Base-by-base conservation (phyloP, 1,139 yeast genomes). In the Kodamaea ohmeri region DNA sequence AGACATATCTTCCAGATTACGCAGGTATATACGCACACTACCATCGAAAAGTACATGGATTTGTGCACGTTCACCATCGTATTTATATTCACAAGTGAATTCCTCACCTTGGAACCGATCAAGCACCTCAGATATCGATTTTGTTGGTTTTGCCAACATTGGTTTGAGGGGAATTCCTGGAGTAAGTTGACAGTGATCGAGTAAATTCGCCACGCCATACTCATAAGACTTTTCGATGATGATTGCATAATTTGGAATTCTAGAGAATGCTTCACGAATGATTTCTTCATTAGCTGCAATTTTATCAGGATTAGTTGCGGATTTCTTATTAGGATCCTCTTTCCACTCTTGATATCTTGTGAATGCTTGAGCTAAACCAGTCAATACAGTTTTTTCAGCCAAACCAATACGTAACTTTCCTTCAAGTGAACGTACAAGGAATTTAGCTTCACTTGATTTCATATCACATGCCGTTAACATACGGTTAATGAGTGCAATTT, bases 31-130 rank as follows among this genome's bases (percentile, higher is more conserved):
- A 38, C 78, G 71, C 48, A 89, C 81, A 8, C 68, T 55, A 0
- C 96, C 96, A 50, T 77, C 77, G 1, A 69, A 63, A 14, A 86
- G 60, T 25, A 84, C 62, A 59, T 92, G 99, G 6, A 92, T 83
- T 56, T 92, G 99, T 0, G 97, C 97, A 51, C 99, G 76, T 61
- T 94, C 98, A 33, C 99, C 99, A 58, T 92, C 98, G 55, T 92
- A 92, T 56, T 92, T 92, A 65, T 90, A 92, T 57, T 92, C 98
- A 58, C 97, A 90, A 0, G 97, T 89, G 55, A 92, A 92, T 42
- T 78, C 78, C 49, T 83, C 84, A 24, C 83, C 90, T 48, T 84
- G 86, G 58, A 92, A 89, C 39, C 95, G 71, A 56, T 92, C 96
- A 42, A 92, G 70, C 0, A 94, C 86, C 56, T 94, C 99, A 20